These are phyloP conservation scores for Tolypocladium tropicale DNA, from an alignment of 2,329 filamentous ascomycete species.

Conservation along the genomic window DNA sequence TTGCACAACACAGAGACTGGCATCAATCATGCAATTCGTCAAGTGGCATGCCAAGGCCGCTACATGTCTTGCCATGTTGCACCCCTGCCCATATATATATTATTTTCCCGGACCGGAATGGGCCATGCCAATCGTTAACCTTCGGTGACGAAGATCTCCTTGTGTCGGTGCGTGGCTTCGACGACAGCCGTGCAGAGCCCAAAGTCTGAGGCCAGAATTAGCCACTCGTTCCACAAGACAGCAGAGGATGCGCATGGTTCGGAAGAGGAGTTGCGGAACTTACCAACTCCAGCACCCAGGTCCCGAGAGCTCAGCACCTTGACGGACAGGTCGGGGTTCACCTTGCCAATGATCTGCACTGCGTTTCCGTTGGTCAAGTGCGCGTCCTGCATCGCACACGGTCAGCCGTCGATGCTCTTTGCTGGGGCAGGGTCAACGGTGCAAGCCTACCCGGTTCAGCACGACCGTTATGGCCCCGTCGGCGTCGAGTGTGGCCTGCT, in stretches of 20 bases:
- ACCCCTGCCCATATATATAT: not conserved
- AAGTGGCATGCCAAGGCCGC: not conserved
- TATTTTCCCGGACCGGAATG: too few species aligned
- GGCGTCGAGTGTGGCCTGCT: slow-evolving; percentile 70
- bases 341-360: slow-evolving; percentile 71
- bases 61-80: not conserved
- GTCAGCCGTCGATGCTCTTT: not conserved
- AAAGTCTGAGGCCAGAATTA: slow-evolving; percentile 48
- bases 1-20: not conserved
- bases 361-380: slow-evolving; percentile 61
- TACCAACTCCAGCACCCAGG: slow-evolving; percentile 60
- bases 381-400: slow-evolving; percentile 42
- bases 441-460: slow-evolving; percentile 54
- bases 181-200: slow-evolving; percentile 68
- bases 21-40: not conserved
- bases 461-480: slow-evolving; percentile 65
- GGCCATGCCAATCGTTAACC: not conserved
- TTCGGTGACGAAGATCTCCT: slow-evolving; percentile 65
- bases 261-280: slow-evolving; percentile 19
- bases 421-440: not conserved
- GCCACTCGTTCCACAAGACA: not conserved
- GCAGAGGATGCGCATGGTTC: not conserved
- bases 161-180: slow-evolving; percentile 73
- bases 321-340: slow-evolving; percentile 61
- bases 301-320: slow-evolving; percentile 61